Evolutionary conservation across 805 yeast species (phyloP), one percentile per base, ranked within the genome.

Genomic region (Wickerhamomyces strasburgensis): DNA sequence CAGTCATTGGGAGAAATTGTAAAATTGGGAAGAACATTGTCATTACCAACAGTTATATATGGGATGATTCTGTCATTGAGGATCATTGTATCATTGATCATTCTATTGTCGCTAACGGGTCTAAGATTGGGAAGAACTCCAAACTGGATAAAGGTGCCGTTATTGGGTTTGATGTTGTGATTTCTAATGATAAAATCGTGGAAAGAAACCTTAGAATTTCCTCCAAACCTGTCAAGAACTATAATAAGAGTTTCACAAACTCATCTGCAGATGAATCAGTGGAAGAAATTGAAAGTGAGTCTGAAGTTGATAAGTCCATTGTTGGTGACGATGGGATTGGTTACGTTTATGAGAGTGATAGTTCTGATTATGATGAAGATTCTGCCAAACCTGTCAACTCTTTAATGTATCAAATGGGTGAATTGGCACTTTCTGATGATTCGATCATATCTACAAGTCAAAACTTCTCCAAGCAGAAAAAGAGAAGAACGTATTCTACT

Each of bases 1-100:
- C 94, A 17, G 84, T 84, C 3, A 78, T 93, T 56, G 98, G 98
- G 6, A 77, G 90, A 47, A 73, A 82, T 43, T 89, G 96, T 62
- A 72, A 65, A 38, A 86, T 93, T 49, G 98, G 97, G 21, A 72
- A 77, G 35, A 80, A 84, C 49, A 93, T 83, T 17, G 59, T 47
- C 2, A 77, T 93, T 31, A 72, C 65, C 32, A 80, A 85, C 52
- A 79, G 95, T 14, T 89, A 84, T 55, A 73, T 93, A 31, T 90
- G 96, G 95, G 94, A 87, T 50, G 75, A 84, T 45, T 80, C 85
- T 0, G 61, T 65, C 3, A 78, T 93, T 44, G 85, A 73, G 37
- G 90, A 87, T 56, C 70, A 77, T 33, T 68, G 75, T 17, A 60
- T 55, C 1, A 60, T 90, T 11, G 67, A 67, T 33, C 75, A 78